Conservation (phyloP, 352 stramenopile species). For the Proteromonas lacertae region DNA sequence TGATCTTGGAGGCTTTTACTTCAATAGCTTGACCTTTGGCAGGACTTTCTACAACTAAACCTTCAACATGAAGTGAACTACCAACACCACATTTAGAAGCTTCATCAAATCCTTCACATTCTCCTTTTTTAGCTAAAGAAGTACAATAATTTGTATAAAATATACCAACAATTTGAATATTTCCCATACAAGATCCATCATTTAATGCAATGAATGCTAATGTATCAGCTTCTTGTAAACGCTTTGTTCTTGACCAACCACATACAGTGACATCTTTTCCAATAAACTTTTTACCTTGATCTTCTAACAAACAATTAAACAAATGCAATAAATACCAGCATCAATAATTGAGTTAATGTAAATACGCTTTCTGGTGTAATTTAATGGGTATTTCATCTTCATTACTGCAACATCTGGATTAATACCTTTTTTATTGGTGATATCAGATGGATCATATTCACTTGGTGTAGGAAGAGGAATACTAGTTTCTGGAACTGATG, state of each 20-base stretch:
- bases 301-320: too few relatives aligned
- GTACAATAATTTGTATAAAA: too few relatives aligned
- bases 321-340: too few relatives aligned
- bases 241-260: slow-evolving; percentile 59
- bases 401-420: too few relatives aligned
- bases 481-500: too few relatives aligned
- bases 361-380: too few relatives aligned
- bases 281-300: slow-evolving; percentile 18
- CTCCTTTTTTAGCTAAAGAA: neutral
- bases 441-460: too few relatives aligned
- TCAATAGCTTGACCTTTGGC: slow-evolving; percentile 59
- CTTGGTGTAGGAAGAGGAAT: too few relatives aligned
- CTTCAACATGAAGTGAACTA: slow-evolving; percentile 32
- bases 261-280: slow-evolving; percentile 49
- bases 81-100: too few relatives aligned
- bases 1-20: slow-evolving; percentile 39
- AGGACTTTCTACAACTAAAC: slow-evolving; percentile 35
- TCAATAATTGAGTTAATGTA: too few relatives aligned
- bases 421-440: too few relatives aligned
- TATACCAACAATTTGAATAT: slow-evolving; percentile 48
- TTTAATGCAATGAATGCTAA: slow-evolving; percentile 72
- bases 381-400: too few relatives aligned
- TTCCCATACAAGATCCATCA: slow-evolving; percentile 48
- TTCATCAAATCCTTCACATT: neutral
- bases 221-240: slow-evolving; percentile 34